Evolutionary conservation across 106 monocot genomes (phyloP).

Genomic region (Allium sativum): DNA sequence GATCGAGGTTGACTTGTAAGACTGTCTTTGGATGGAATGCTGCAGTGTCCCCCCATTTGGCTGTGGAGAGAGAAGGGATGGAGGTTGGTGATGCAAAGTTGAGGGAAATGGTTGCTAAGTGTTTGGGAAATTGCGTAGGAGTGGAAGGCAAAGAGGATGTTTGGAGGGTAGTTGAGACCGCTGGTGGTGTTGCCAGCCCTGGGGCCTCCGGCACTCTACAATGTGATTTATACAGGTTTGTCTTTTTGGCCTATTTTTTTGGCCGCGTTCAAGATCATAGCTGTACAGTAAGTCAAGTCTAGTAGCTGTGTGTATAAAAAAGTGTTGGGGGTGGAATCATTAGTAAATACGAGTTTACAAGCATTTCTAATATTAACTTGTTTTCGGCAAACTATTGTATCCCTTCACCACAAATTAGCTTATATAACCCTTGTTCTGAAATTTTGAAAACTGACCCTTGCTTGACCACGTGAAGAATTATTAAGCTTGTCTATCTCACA

Average conservation of each 20-base stretch:
- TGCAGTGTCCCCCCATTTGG: conserved; percentile 75
- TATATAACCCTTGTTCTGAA: too few species aligned
- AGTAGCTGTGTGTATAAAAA: too few species aligned
- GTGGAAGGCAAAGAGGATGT: conserved; percentile 6
- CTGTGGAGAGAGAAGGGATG: conserved; percentile 76
- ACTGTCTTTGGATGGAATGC: conserved; percentile 80
- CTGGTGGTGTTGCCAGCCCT: conserved; percentile 93
- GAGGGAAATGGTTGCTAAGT: conserved; percentile 33
- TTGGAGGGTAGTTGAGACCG: conserved; percentile 81
- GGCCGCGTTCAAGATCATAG: too few species aligned
- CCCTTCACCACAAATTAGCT: too few species aligned
- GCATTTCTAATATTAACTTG: too few species aligned
- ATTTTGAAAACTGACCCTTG: too few species aligned
- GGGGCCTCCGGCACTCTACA: conserved; percentile 92
- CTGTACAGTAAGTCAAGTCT: too few species aligned
- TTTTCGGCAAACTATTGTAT: too few species aligned
- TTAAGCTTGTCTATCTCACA: too few species aligned
- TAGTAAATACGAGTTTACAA: too few species aligned
- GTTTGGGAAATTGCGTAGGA: conserved; percentile 11
- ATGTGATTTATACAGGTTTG: conserved; percentile 90
- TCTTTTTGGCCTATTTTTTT: neutral
- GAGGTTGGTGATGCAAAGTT: conserved; percentile 40
- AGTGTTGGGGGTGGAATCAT: too few species aligned
- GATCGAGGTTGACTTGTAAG: conserved; percentile 45
- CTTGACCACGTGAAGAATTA: too few species aligned